Evolutionary conservation across 352 stramenopile species (phyloP).

Genomic region (Phytophthora fragariae): DNA sequence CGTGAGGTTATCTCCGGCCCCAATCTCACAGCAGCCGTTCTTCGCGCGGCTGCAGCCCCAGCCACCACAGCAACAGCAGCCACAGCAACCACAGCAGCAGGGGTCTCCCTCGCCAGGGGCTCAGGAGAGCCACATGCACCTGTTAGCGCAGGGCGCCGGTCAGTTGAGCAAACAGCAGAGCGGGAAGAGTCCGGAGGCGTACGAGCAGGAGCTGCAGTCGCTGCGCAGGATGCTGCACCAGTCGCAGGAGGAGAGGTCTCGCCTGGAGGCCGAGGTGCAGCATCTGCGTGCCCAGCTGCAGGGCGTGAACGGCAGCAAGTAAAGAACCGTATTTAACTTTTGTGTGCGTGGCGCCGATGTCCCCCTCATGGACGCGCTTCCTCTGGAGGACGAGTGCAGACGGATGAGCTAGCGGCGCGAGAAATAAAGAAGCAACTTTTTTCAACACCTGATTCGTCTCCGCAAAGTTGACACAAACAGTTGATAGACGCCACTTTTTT

Average conservation of each 20-base stretch:
- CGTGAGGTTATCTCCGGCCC: conserved; percentile 31
- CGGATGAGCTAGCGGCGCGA: conserved; percentile 18
- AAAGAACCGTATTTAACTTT: conserved; percentile 42
- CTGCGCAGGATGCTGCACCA: conserved; percentile 75
- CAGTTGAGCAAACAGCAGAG: conserved; percentile 73
- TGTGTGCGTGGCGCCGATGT: conserved; percentile 18
- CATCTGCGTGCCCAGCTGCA: conserved; percentile 66
- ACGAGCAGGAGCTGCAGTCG: conserved; percentile 73
- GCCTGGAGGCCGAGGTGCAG: conserved; percentile 72
- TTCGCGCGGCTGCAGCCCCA: conserved; percentile 51
- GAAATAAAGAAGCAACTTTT: conserved; percentile 1
- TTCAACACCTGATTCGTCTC: neutral
- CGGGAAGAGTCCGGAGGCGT: conserved; percentile 54
- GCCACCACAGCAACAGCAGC: conserved; percentile 11
- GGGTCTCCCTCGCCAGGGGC: conserved; percentile 5
- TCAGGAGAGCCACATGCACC: conserved; percentile 70
- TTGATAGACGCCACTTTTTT: neutral
- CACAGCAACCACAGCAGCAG: neutral
- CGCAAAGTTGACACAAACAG: too few relatives aligned
- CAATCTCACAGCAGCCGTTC: conserved; percentile 43
- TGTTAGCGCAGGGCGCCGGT: conserved; percentile 64
- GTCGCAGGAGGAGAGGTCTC: conserved; percentile 74
- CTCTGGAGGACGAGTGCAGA: conserved; percentile 27
- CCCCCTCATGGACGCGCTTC: conserved; percentile 21
- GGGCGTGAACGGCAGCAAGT: conserved; percentile 23